Evolutionary conservation across 805 yeast genomes (phyloP), one percentile per base, ranked within the genome.

Genomic region (Candida verbasci): DNA sequence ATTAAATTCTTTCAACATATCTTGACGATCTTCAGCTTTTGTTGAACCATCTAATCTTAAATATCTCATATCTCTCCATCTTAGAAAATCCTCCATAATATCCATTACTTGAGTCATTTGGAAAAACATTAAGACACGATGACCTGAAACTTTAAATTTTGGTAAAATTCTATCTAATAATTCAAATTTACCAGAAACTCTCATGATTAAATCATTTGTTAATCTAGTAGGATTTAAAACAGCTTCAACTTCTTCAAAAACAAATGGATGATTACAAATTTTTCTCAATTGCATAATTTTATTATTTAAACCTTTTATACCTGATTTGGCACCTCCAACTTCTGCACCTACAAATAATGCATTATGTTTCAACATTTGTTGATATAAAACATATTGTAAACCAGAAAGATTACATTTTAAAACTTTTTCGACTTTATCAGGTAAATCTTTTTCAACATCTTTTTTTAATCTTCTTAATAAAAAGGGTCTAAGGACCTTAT

Each of bases 91-190:
- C 58, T 85, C 94, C 88, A 85, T 84, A 28, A 85, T 85, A 54
- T 84, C 87, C 94, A 85, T 85, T 37, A 85, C 86, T 53, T 82
- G 87, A 0, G 94, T 85, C 94, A 85, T 85, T 61, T 85, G 94
- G 66, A 85, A 85, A 52, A 85, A 85, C 58, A 85, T 80, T 58
- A 85, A 70, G 3, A 84, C 87, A 54, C 89, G 70, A 53, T 85
- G 94, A 2, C 88, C 88, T 5, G 81, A 65, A 0, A 76, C 81
- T 47, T 80, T 76, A 53, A 82, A 79, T 55, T 85, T 85, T 9
- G 91, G 88, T 49, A 85, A 65, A 11, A 85, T 70, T 43, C 89
- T 65, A 55, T 83, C 91, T 44, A 86, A 63, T 35, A 86, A 60
- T 53, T 86, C 94, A 55, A 86, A 84, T 51, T 86, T 86, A 52